Conservation (phyloP, 768 basidiomycete genomes). For the Lanmaoa rubissima region DNA sequence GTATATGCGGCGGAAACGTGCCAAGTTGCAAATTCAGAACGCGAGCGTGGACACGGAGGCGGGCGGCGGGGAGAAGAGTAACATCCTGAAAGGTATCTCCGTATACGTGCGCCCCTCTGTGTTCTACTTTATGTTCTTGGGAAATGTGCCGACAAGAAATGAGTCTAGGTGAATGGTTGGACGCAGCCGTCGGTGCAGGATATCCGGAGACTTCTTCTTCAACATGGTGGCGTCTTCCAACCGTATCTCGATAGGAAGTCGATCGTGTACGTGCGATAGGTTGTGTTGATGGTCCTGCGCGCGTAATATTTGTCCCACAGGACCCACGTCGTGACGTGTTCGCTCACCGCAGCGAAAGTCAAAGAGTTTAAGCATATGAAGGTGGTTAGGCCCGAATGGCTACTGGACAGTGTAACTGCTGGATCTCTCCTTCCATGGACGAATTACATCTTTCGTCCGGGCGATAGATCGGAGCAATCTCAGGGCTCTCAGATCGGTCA, state of each 20-base stretch:
- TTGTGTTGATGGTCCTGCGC: neutral
- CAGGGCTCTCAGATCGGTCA: slow-evolving; percentile 42
- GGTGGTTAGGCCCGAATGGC: slow-evolving; percentile 86
- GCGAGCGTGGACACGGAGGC: slow-evolving; percentile 32
- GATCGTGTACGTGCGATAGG: slow-evolving; percentile 50
- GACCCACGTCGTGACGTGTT: slow-evolving; percentile 90
- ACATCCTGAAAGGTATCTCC: slow-evolving; percentile 70
- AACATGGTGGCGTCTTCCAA: slow-evolving; percentile 80
- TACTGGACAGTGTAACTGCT: slow-evolving; percentile 72
- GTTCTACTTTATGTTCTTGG: neutral
- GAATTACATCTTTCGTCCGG: slow-evolving; percentile 60
- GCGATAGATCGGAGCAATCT: slow-evolving; percentile 44
- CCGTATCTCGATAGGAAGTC: slow-evolving; percentile 82
- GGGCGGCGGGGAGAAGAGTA: slow-evolving; percentile 29
- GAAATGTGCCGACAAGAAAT: neutral
- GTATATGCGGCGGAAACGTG: slow-evolving; percentile 89
- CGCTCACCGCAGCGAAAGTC: slow-evolving; percentile 86
- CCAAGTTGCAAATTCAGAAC: slow-evolving; percentile 87
- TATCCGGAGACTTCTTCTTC: slow-evolving; percentile 72
- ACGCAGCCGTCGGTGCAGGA: slow-evolving; percentile 87
- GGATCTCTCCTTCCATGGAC: slow-evolving; percentile 77
- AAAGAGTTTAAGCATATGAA: slow-evolving; percentile 89
- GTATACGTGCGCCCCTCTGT: slow-evolving; percentile 68
- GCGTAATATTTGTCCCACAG: slow-evolving; percentile 35
- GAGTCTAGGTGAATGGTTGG: slow-evolving; percentile 79